Evolutionary conservation across 73 alveolate genomes (phyloP), one percentile per base, ranked within the genome.

Genomic region (Halteria grandinella): DNA sequence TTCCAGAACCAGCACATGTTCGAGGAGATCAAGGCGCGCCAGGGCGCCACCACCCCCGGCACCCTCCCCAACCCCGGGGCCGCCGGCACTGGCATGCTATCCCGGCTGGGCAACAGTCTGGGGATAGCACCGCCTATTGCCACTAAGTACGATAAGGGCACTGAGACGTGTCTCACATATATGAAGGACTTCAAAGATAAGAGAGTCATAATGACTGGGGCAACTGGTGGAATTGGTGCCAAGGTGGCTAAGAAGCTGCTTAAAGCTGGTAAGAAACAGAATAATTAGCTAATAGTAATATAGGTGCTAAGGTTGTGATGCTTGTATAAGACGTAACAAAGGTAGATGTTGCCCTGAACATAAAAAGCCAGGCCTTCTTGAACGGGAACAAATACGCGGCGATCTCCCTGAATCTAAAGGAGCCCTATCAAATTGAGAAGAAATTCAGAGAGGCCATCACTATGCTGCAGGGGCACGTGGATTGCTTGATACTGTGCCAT

Each of bases 221-320:
- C 93, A 10, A 72, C 95, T 48, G 94, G 98, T 6, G 98, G 91
- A 0, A 86, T 92, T 17, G 98, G 98, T 8, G 15, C 83, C 17
- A 71, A 89, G 45, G 83, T 89, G 21, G 98, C 93, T 0, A 91
- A 87, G 79, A 91, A 87, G 32, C 86, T 92, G 55, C 82, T 70
- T 3, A 60, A 83, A 75, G 52, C 77, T 4, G 85, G 85, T 73
- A 73, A 34, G 29, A n/a, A 48, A 17, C 6, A 48, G 6, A 48
- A 17, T 48, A 25, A 15, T 8, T 14, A 45, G 23, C 2, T 18
- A 34, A 44, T 21, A 20, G 7, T 24, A 24, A 4, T 36, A 40
- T 66, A 66, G 80, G 80, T 1, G 80, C 80, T 32, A 66, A 40
- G 47, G 69, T 66, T 4, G 80, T 66, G 7, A 44, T 66, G 80